phyloP scores from a whole-genome alignment of 805 yeast genomes.

The Metschnikowia henanensis region DNA sequence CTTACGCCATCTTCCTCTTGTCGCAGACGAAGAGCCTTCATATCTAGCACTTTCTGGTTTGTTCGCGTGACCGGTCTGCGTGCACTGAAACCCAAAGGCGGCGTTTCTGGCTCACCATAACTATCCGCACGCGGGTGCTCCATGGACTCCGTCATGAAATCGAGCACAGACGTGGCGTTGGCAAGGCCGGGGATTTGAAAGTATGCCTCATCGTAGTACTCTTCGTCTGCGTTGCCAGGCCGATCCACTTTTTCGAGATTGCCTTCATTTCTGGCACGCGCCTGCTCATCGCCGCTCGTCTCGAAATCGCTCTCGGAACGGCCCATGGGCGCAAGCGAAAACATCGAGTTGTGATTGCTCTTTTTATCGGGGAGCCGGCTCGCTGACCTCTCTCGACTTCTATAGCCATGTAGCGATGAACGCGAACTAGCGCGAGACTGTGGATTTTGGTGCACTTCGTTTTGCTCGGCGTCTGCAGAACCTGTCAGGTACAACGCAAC shows the following conservation, averaged over 20 bases:
- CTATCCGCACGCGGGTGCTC: background rate
- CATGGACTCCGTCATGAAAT: constrained; percentile 6
- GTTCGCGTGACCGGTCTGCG: constrained; percentile 25
- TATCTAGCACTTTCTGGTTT: constrained; percentile 37
- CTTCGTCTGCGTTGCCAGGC: too few relatives aligned
- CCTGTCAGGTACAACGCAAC: background rate
- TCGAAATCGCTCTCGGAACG: constrained; percentile 28
- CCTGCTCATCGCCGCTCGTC: constrained; percentile 16
- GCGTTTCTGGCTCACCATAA: background rate
- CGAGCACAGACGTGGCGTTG: constrained; percentile 8
- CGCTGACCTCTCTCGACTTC: background rate
- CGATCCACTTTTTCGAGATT: too few relatives aligned
- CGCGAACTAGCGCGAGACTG: background rate
- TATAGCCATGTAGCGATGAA: background rate
- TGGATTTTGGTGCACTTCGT: background rate
- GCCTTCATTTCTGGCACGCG: too few relatives aligned
- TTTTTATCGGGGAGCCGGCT: background rate
- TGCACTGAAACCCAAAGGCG: background rate
- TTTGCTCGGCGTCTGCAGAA: too few relatives aligned
- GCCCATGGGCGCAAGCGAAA: constrained; percentile 7
- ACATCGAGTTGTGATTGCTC: constrained; percentile 6
- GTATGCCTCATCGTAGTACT: constrained; percentile 7
- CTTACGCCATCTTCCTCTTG: constrained; percentile 1
- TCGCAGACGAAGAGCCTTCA: constrained; percentile 25
- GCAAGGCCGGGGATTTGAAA: constrained; percentile 7